Base-by-base conservation (phyloP, 2,329 filamentous ascomycete species). In the Hymenoscyphus occultus region DNA sequence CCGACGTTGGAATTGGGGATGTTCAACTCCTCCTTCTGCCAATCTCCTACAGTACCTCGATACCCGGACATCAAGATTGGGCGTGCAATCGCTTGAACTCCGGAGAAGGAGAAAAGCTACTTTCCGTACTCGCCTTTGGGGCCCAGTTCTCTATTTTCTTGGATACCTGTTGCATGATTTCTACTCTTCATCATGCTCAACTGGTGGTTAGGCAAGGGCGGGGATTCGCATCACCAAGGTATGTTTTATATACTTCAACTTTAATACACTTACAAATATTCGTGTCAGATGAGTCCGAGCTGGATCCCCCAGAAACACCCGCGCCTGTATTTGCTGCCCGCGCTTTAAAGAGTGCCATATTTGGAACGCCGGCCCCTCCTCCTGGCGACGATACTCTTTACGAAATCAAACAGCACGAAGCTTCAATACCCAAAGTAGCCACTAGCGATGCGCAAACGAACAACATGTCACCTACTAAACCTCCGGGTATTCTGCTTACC, bases 271-370 rank as follows among this genome's bases (percentile, higher is more conserved):
- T 39, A 42, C 32, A 32, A 13, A 63, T 65, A 59, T 65, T 28
- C 70, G 28, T 71, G 54, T 19, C 45, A 22, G 35, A 66, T 32
- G 59, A 68, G 31, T 22, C 58, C 9, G 67, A 71, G 39, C 39
- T 61, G 48, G 86, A 89, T 16, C 79, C 80, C 39, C 86, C 86
- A 48, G 86, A 89, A 70, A 90, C 87, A 16, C 87, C 87, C 6
- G 87, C 85, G 0, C 86, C 87, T 1, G 83, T 89, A 0, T 90
- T 90, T 73, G 87, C 86, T 1, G 86, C 86, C 45, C 82, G 87
- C 65, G 87, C 87, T 5, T 79, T 90, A 72, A 88, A 85, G 71
- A 86, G 82, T 70, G 86, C 85, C 32, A 76, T 90, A 57, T 89
- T 89, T 71, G 87, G 87, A 51, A 86, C 84, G 3, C 84, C 86